Evolutionary conservation across 371 early-diverging fungal genomes (phyloP).

Genomic region (Rhizopus stolonifer): DNA sequence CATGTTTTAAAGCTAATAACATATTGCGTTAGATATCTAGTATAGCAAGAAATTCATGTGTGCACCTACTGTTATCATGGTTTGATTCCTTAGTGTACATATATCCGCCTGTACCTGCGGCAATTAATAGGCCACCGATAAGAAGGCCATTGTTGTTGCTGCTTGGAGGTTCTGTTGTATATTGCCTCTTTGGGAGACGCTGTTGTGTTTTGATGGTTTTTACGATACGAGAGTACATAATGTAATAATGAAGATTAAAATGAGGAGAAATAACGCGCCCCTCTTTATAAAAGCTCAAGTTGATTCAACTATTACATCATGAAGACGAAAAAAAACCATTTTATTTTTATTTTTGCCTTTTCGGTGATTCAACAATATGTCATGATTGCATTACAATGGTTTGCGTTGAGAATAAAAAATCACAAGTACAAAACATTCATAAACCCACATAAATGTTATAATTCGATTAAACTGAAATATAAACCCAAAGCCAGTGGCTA

Average conservation of each 20-base stretch:
- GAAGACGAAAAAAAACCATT: conserved; percentile 3
- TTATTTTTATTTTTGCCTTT: neutral
- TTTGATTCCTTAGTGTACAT: conserved; percentile 19
- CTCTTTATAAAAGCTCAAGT: conserved; percentile 1
- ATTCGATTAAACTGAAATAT: no score
- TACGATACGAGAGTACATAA: conserved; percentile 5
- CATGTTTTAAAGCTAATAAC: neutral
- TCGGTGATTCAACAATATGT: neutral
- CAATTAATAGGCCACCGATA: conserved; percentile 6
- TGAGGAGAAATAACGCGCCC: neutral
- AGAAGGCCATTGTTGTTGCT: neutral
- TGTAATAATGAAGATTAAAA: neutral
- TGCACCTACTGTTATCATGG: conserved; percentile 10
- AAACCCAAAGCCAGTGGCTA: no score
- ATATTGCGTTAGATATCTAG: neutral
- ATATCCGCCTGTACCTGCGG: conserved; percentile 19
- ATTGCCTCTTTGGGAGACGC: neutral
- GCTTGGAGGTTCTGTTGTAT: neutral
- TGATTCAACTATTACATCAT: conserved; percentile 27
- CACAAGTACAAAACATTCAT: no score
- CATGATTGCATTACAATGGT: conserved; percentile 1
- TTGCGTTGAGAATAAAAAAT: no score
- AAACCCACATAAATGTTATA: no score
- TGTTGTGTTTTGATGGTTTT: neutral
- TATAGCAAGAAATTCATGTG: neutral